Percentiles rank a stretch among this genome's conserved stretches.
These are phyloP conservation scores for Daldinia loculata DNA, from an alignment of 495 filamentous ascomycete species.

Conservation along the genomic window DNA sequence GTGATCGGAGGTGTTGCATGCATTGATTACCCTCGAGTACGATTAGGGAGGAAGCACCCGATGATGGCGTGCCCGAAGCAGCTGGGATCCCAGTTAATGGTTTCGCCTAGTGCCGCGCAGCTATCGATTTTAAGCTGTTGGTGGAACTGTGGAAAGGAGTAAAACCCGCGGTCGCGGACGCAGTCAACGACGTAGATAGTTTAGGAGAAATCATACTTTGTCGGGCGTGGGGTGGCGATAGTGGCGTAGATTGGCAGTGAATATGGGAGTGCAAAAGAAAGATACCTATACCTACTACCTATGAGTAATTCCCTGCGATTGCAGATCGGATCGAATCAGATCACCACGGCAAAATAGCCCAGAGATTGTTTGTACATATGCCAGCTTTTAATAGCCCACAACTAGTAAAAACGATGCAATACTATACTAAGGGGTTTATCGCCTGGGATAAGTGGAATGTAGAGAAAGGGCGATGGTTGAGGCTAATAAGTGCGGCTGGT, in stretches of 20 bases:
- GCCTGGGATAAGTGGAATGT: constrained; percentile 46
- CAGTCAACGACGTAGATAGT: background rate
- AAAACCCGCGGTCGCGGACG: background rate
- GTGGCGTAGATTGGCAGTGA: constrained; percentile 28
- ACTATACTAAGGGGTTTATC: background rate
- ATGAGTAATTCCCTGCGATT: constrained; percentile 1
- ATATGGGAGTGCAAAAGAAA: constrained; percentile 22
- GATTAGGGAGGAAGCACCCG: background rate
- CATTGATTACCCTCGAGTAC: background rate
- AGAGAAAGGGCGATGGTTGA: background rate
- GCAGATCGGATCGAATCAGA: background rate
- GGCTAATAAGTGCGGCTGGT: background rate
- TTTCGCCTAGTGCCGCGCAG: background rate
- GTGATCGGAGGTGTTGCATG: background rate
- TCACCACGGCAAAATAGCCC: constrained; percentile 6
- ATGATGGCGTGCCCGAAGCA: background rate
- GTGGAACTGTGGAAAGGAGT: background rate
- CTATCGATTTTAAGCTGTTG: background rate
- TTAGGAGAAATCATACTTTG: constrained; percentile 20
- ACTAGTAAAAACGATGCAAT: background rate
- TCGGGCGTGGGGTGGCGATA: constrained; percentile 15
- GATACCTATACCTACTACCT: constrained; percentile 35
- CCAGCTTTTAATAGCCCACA: background rate
- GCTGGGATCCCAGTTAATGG: background rate
- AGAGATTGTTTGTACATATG: constrained; percentile 42